Base-by-base conservation (phyloP, 169 alveolate genomes). In the Plasmodium inui region DNA sequence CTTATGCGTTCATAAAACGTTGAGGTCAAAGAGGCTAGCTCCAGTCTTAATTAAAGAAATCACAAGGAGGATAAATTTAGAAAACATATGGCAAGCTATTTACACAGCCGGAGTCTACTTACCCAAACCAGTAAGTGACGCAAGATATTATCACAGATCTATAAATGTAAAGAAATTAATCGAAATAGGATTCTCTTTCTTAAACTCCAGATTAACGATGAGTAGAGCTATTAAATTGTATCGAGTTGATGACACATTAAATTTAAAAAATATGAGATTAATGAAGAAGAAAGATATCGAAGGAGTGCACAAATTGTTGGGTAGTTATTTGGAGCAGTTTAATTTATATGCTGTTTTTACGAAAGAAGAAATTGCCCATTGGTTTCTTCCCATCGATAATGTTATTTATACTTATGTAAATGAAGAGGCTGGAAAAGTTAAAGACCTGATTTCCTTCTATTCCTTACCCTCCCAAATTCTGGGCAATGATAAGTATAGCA, bases 101-200 rank as follows among this genome's bases (percentile, higher is more conserved):
- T 98, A 98, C 96, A 98, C 99, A 19, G 99, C 99, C 26, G 99
- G 99, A 0, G 98, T 98, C 28, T 98, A 98, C 39, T 92, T 99
- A 55, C 99, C 99, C 12, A 97, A 96, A 37, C 99, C 99, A 2
- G 96, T 99, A 32, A 95, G 99, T 57, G 96, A 96, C 55, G 97
- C 99, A 71, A 97, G 99, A 78, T 98, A 98, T 95, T 97, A 96
- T 95, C 98, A 97, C 81, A 93, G 99, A 82, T 95, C 97, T 12
- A 95, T 98, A 70, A 97, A 98, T 92, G 97, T 98, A 4, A 97
- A 96, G 84, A 98, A 97, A 76, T 96, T 98, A 37, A 95, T 98
- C 26, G 98, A 97, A 34, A 97, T 98, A 74, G 83, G 96, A 78
- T 98, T 98, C 83, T 94, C 97, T 10, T 91, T 97, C 0, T 93